These are phyloP conservation scores for Prunus campanulata DNA, from an alignment of 306 rosid genomes.

Conservation along the genomic window DNA sequence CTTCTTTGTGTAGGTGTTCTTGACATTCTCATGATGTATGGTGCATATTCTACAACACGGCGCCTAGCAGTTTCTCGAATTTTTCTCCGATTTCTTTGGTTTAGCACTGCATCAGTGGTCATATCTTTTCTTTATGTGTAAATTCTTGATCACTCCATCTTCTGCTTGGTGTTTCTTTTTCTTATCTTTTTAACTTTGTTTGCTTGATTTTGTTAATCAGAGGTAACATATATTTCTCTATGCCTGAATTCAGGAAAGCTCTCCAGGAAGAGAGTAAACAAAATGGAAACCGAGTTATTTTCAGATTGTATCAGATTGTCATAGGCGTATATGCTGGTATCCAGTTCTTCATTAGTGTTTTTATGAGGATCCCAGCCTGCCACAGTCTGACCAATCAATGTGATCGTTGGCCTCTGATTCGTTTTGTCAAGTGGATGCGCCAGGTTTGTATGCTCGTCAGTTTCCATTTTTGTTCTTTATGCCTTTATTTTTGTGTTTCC, in stretches of 20 bases:
- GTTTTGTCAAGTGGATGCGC: slow-evolving; percentile 93
- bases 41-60: slow-evolving; percentile 86
- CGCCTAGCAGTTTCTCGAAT: slow-evolving; percentile 71
- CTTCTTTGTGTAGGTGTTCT: slow-evolving; percentile 64
- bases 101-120: slow-evolving; percentile 66
- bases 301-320: slow-evolving; percentile 59
- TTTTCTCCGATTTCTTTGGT: slow-evolving; percentile 86
- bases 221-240: slow-evolving; percentile 18
- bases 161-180: slow-evolving; percentile 8
- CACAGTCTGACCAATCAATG: slow-evolving; percentile 75
- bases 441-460: slow-evolving; percentile 51
- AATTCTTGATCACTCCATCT: slow-evolving; percentile 17
- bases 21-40: slow-evolving; percentile 91
- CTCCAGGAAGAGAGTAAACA: slow-evolving; percentile 69
- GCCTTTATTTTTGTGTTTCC: slow-evolving; percentile 8
- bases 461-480: slow-evolving; percentile 17
- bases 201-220: neutral
- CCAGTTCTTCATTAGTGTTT: slow-evolving; percentile 71
- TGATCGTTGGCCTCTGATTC: slow-evolving; percentile 79
- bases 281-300: slow-evolving; percentile 43
- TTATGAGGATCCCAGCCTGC: slow-evolving; percentile 91
- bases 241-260: slow-evolving; percentile 64
- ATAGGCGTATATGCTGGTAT: slow-evolving; percentile 83
- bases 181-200: neutral
- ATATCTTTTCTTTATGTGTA: slow-evolving; percentile 81